Base-by-base conservation (phyloP, 257 asterid genomes). In the Solanum ossicruentum region DNA sequence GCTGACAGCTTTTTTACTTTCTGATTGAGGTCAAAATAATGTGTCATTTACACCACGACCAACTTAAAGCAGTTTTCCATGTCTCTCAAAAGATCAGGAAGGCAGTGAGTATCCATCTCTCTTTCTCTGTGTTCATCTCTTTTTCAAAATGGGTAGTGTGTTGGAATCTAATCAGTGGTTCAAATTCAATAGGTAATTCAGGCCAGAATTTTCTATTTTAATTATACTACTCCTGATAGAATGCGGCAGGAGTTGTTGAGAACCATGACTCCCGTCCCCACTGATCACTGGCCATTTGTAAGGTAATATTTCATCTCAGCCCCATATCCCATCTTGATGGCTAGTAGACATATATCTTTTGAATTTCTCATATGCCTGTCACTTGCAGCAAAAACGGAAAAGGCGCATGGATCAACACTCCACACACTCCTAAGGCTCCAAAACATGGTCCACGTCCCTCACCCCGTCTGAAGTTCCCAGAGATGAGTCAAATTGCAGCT, bases 181-280 rank as follows among this genome's bases (percentile, higher is more conserved):
- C 51, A 71, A 49, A 63, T 54, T 84, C 61, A 23, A 52, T 80
- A 95, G 99, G 99, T 95, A 84, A 89, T 97, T 72, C 93, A 91
- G 84, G 97, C 99, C 36, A 92, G 98, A 79, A 96, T 93, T 86
- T 93, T 87, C 73, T 91, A 97, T 91, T 97, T 97, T 26, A 97
- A 97, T 87, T 97, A 90, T 88, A 97, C 99, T 6, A 97, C 99
- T 47, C 98, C 99, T 32, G 99, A 97, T 91, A 92, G 99, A 89
- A 63, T 91, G 51, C 92, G 99, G 85, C 98, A 95, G 87, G 99
- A 95, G 90, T 85, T 97, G 97, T 93, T 95, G 78, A 94, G 96
- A 70, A 88, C 93, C 80, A 91, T 85, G 92, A 97, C 98, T 85
- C 99, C 99, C 11, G 89, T 85, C 72, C 97, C 97, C 10, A 92